A percentile compares a stretch with the other conserved stretches of the same genome.
Evolutionary conservation across 176 grass and related monocot genomes (phyloP).

Genomic region (Tillandsia fasciculata): DNA sequence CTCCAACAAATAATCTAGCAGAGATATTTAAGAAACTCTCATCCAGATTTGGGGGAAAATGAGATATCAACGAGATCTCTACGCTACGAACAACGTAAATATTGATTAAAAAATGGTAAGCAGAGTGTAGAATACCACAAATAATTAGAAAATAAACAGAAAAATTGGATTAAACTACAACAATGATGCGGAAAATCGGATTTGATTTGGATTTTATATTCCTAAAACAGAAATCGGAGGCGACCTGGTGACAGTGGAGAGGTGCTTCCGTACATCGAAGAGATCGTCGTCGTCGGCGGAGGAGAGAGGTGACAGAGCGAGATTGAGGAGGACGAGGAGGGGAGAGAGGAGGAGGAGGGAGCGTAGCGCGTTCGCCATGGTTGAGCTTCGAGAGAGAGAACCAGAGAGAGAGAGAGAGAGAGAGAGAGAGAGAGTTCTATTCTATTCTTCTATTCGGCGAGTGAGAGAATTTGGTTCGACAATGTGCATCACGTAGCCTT

Average conservation of each 20-base stretch:
- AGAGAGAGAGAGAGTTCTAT: background rate
- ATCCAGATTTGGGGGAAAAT: too few species aligned
- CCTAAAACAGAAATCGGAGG: background rate
- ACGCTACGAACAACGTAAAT: too few species aligned
- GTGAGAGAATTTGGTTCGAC: too few species aligned
- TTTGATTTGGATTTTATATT: background rate
- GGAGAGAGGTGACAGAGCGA: constrained; percentile 14
- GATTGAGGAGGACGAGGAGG: constrained; percentile 19
- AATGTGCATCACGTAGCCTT: too few species aligned
- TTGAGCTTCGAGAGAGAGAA: background rate
- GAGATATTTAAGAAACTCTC: too few species aligned
- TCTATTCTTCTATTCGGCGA: too few species aligned
- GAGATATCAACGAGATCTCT: too few species aligned
- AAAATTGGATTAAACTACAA: background rate
- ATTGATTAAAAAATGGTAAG: too few species aligned
- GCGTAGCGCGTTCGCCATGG: constrained; percentile 11
- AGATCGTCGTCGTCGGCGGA: constrained; percentile 7
- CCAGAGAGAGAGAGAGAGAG: background rate
- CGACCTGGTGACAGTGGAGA: constrained; percentile 92
- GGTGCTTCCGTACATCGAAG: constrained; percentile 83
- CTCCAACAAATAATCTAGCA: too few species aligned
- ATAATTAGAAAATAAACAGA: background rate
- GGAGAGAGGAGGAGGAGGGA: constrained; percentile 17
- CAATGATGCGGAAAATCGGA: background rate
- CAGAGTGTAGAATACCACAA: too few species aligned